Percentiles rank a stretch among this genome's conserved stretches.
phyloP scores from a whole-genome alignment of 345 rosid species.

The Corymbia maculata region DNA sequence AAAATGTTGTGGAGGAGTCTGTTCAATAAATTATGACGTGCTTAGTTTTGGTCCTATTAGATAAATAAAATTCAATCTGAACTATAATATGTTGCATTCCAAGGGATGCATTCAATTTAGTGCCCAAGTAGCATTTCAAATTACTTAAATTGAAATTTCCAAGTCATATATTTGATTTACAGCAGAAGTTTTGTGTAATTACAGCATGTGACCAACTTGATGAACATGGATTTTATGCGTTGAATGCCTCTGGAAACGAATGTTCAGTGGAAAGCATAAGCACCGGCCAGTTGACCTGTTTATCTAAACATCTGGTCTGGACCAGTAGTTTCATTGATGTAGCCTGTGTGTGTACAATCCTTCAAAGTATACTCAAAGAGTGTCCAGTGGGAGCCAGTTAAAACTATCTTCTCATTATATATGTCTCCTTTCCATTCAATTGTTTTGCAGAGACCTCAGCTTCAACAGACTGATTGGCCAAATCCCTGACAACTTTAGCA shows the following conservation, averaged over 20 bases:
- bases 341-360: not conserved
- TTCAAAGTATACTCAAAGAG: not conserved
- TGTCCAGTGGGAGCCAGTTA: not conserved
- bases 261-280: not conserved
- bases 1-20: not conserved
- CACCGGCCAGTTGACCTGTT: not conserved
- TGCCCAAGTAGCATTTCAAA: not conserved
- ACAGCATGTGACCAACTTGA: not conserved
- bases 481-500: conserved; percentile 2
- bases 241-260: not conserved
- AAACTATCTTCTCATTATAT: not conserved
- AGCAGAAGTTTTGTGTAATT: not conserved
- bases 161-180: not conserved
- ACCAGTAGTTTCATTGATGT: not conserved
- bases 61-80: not conserved
- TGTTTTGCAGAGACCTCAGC: conserved; percentile 30
- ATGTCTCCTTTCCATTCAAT: not conserved
- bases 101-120: not conserved
- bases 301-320: not conserved
- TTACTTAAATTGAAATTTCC: not conserved
- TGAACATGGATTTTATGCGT: not conserved
- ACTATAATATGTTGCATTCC: not conserved
- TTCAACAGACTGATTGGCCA: conserved; percentile 29
- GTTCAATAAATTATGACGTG: not conserved
- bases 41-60: not conserved